A percentile compares a stretch with the other conserved stretches of the same genome.
Evolutionary conservation across 495 filamentous ascomycete species (phyloP).

Genomic region (Talaromyces wortmannii): DNA sequence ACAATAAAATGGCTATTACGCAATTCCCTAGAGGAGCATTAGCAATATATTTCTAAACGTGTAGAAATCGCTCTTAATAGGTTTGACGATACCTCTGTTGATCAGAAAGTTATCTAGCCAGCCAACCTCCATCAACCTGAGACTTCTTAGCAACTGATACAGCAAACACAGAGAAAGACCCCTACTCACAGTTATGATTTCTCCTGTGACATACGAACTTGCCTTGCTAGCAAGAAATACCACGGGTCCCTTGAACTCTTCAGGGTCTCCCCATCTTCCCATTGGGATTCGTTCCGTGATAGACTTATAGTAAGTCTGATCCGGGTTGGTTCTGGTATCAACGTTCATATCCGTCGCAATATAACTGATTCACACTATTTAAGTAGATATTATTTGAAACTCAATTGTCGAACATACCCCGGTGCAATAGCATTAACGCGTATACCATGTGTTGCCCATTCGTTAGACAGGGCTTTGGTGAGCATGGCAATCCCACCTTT

Average conservation of each 20-base stretch:
- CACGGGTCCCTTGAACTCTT: slow-evolving; percentile 8
- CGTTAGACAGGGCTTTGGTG: neutral
- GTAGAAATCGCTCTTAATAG: too few species aligned
- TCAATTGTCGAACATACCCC: slow-evolving; percentile 9
- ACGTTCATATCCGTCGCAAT: neutral
- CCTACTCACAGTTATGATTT: slow-evolving; percentile 36
- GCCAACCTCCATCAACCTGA: neutral
- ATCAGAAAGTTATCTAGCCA: neutral
- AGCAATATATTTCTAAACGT: too few species aligned
- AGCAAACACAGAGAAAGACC: slow-evolving; percentile 3
- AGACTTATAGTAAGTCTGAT: slow-evolving; percentile 2
- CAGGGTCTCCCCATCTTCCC: slow-evolving; percentile 7
- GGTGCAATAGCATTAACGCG: slow-evolving; percentile 20
- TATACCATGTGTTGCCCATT: slow-evolving; percentile 24
- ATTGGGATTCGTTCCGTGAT: slow-evolving; percentile 23
- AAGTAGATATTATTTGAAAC: slow-evolving; percentile 22
- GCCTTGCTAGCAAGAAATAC: slow-evolving; percentile 70
- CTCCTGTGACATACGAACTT: slow-evolving; percentile 66
- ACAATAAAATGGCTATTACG: too few species aligned
- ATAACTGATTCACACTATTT: slow-evolving; percentile 50
- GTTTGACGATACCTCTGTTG: too few species aligned
- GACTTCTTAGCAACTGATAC: neutral
- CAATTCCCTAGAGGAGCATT: too few species aligned
- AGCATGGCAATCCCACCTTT: slow-evolving; percentile 1
- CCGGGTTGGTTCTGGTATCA: neutral